Base-by-base conservation (phyloP, 2,329 filamentous ascomycete genomes). In the Cephalotrichum gorgonifer region DNA sequence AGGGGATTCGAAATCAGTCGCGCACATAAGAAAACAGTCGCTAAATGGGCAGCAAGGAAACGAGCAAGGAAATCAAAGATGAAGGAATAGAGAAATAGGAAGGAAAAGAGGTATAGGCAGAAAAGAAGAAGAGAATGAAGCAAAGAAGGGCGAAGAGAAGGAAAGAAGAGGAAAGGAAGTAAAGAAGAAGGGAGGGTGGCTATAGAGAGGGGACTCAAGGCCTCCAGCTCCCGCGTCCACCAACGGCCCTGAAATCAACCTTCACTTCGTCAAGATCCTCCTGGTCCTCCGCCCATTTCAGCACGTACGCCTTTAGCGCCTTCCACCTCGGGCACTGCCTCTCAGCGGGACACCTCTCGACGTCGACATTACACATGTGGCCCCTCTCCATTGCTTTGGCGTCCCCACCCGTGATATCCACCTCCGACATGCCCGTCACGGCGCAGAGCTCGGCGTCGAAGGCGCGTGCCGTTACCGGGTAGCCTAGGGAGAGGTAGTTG, bases 401-500 rank as follows among this genome's bases (percentile, higher is more conserved):
- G 61, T 96, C 90, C 59, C 91, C 83, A 45, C 75, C 73, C 54
- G 83, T 72, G 43, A 97, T 74, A 49, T 90, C 84, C 3, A 75
- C 70, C 7, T 91, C 61, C 1, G 78, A 62, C 6, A 95, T 81
- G 12, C 35, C 42, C 9, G 83, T 86, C 50, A 96, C 94, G 61
- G 86, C 88, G 56, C 83, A 80, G 20, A 97, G 73, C 69, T 97
- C 91, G 11, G 83, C 77, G 60, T 97, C 91, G 60, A 87, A 97
- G 33, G 79, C 76, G 22, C 85, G 80, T 11, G 90, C 91, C 58
- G 89, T 81, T 30, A 87, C 83, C 3, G 91, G 90, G 63, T 96
- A 96, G 5, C 91, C 91, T 5, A 97, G 76, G 0, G 88, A 95
- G 15, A 97, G 75, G 64, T 97, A 97, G 64, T 97, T 96, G 74